Base-by-base conservation (phyloP, 306 rosid genomes). In the Boehmeria nivea region DNA sequence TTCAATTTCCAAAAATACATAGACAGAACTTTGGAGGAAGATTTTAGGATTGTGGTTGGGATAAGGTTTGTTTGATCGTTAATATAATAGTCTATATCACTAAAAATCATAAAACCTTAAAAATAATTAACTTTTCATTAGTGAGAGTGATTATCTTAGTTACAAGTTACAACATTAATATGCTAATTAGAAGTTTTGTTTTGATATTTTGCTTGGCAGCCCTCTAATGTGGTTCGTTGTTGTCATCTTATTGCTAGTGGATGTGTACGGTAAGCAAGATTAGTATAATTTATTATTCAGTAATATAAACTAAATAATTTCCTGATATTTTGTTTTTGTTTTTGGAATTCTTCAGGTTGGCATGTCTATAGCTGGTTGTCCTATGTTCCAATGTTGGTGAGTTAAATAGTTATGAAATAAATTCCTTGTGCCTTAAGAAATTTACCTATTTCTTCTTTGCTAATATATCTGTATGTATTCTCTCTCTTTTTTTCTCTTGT, bases 181-280 rank as follows among this genome's bases (percentile, higher is more conserved):
- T n/a, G n/a, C n/a, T n/a, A n/a, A n/a, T n/a, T n/a, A n/a, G n/a
- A n/a, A n/a, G n/a, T n/a, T n/a, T n/a, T n/a, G n/a, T n/a, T n/a
- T n/a, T n/a, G n/a, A n/a, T 31, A 31, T 31, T 12, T 25, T 17
- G 20, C 40, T 47, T 26, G 20, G 8, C 74, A 75, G 80, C 73
- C 80, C 80, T 65, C 17, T 58, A 19, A 75, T 75, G 80, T 75
- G 80, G 80, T 65, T 75, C 38, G 13, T 21, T 18, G 63, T 65
- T 26, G 72, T 55, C 24, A 51, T 57, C 54, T 25, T 75, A 12
- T 8, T 75, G 54, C 76, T 75, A 4, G 20, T 70, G 34, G 80
- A 75, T 34, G 80, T 75, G 19, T 12, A 65, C 23, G 66, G 80
- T 75, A 54, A 57, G 59, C 34, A 45, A 12, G 12, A 45, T 19